Evolutionary conservation across 2,329 filamentous ascomycete species (phyloP), one percentile per base, ranked within the genome.

Genomic region (Apiospora marii): DNA sequence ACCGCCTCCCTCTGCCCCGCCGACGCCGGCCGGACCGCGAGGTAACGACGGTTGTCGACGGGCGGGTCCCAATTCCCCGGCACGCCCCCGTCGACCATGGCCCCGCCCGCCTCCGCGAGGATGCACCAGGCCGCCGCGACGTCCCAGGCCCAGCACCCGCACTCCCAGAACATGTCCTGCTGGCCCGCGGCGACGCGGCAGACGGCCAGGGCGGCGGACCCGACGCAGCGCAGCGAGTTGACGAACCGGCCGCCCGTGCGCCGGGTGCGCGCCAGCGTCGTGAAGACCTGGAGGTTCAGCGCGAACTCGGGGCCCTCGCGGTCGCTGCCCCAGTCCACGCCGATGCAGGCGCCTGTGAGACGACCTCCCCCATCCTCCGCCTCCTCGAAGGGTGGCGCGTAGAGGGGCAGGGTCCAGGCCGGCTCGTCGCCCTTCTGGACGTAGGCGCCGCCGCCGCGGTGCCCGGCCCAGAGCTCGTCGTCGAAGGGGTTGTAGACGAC

Each of bases 131-230:
- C 53, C 13, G 53, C 53, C 27, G 53, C 53, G 4, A 58, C 53
- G 53, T 58, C 53, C 53, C 53, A 58, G 27, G 27, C 53, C 53
- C 53, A 58, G 27, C 27, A 34, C 16, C 53, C 53, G 14, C 53
- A 58, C 53, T 58, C 53, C 53, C 53, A 58, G 27, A 58, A 58
- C 53, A 58, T 58, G 27, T 58, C 53, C 53, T 58, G 53, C 53
- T 58, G 53, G 16, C 53, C 53, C 27, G 53, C 53, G 27, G 53
- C 53, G 16, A 14, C 19, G 53, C 53, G 53, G 7, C 53, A 58
- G 53, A 58, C 22, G 1, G 53, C 53, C 6, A 34, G 2, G 1
- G 27, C 53, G 2, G 53, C 53, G 27, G 53, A 58, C 6, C 53
- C 53, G 27, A 58, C 27, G 27, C 53, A 34, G 14, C 53, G 53